These are phyloP conservation scores for Xenoacremonium recifei DNA, from an alignment of 2,329 filamentous ascomycete species.

Conservation along the genomic window DNA sequence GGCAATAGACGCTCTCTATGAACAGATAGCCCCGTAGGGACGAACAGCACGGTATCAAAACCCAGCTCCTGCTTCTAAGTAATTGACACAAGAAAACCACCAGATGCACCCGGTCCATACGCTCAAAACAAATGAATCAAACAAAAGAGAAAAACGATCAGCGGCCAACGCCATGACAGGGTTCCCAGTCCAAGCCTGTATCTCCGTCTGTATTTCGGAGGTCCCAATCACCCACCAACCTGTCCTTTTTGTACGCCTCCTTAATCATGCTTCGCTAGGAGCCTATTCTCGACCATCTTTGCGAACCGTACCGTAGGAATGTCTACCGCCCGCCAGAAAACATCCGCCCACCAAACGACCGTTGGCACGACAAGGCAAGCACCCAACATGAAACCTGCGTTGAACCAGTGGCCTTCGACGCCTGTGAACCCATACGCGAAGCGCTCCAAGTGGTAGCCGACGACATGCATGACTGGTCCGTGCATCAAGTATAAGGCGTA, in stretches of 20 bases:
- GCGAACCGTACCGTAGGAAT: constrained; percentile 55
- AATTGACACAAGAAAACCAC: too few relatives aligned
- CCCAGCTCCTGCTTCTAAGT: too few relatives aligned
- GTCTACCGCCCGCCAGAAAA: constrained; percentile 57
- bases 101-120: too few relatives aligned
- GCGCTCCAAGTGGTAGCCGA: constrained; percentile 51
- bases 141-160: too few relatives aligned
- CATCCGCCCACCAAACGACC: constrained; percentile 53
- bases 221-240: too few relatives aligned
- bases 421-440: constrained; percentile 49
- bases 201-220: too few relatives aligned
- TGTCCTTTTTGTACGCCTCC: constrained; percentile 1
- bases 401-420: constrained; percentile 43
- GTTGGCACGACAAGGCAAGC: constrained; percentile 47
- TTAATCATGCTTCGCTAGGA: constrained; percentile 31
- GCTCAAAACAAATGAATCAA: too few relatives aligned
- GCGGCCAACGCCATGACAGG: too few relatives aligned
- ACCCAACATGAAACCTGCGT: constrained; percentile 45
- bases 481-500: constrained; percentile 63
- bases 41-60: too few relatives aligned
- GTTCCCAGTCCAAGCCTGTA: too few relatives aligned
- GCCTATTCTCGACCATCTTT: constrained; percentile 52
- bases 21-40: too few relatives aligned
- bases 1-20: too few relatives aligned
- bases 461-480: constrained; percentile 51